Base-by-base conservation (phyloP, 306 rosid species). In the Potentilla sterilis region DNA sequence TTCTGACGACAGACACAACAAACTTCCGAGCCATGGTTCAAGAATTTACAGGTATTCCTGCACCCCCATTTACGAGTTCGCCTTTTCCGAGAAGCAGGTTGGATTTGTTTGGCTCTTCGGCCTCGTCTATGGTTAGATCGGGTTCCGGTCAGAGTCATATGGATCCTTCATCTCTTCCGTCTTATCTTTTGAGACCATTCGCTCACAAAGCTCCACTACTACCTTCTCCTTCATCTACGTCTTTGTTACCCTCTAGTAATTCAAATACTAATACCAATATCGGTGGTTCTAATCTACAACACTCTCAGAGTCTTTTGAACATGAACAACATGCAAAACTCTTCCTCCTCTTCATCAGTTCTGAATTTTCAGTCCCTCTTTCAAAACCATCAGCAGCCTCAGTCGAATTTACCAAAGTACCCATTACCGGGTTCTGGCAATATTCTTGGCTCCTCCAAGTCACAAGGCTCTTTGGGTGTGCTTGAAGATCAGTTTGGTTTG, bases 1-100 rank as follows among this genome's bases (percentile, higher is more conserved):
- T 96, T 3, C 78, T 96, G 4, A 96, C 93, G 3, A 96, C 99
- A 1, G 97, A 92, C 85, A 96, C 99, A 21, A 75, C 93, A 0
- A 96, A 96, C 85, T 96, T 96, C 85, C 72, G 99, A 86, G 97
- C 99, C 83, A 96, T 96, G 99, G 99, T 96, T 75, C 99, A 96
- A 70, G 98, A 96, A 83, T 96, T 96, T 76, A 96, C 99, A 14
- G 99, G 99, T 46, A 92, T 96, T 41, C 99, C 99, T 7, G 93
- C 97, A 7, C 98, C 90, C 0, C 98, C 99, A 5, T 96, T 96
- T 77, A 64, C 92, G 3, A 84, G 91, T 3, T 89, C 97, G 2
- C 70, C 87, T 44, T 90, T 92, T 70, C 84, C 91, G 3, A 80
- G 98, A 78, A 82, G 78, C 67, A 83, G 99, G 12, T 78, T 96